Percentiles rank a stretch among this genome's conserved stretches.
phyloP scores from a whole-genome alignment of 2,329 filamentous ascomycete genomes.

The Monosporascus ibericus region DNA sequence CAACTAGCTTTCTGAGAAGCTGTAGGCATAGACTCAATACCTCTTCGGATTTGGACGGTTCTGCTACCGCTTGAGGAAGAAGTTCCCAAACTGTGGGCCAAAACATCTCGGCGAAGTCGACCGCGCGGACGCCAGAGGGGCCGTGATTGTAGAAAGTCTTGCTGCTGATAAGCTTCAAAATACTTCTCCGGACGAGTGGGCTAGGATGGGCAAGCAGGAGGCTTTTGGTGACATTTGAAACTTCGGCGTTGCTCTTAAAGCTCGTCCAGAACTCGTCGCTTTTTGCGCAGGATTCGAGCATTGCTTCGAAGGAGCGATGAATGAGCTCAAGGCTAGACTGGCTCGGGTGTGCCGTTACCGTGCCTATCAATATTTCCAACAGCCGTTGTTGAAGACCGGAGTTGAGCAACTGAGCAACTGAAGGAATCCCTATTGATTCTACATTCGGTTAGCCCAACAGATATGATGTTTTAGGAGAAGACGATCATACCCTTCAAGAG shows the following conservation, averaged over 20 bases:
- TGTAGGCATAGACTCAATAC: slow-evolving; percentile 24
- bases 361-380: slow-evolving; percentile 14
- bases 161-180: slow-evolving; percentile 26
- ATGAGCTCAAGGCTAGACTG: slow-evolving; percentile 25
- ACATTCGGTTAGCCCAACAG: slow-evolving; percentile 11
- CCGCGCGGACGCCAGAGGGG: slow-evolving; percentile 22
- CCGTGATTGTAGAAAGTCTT: slow-evolving; percentile 14
- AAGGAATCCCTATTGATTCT: slow-evolving; percentile 18
- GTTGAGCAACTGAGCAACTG: slow-evolving; percentile 16
- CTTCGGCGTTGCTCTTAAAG: slow-evolving; percentile 24
- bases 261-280: slow-evolving; percentile 33
- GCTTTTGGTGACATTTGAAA: slow-evolving; percentile 24
- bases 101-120: slow-evolving; percentile 38
- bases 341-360: slow-evolving; percentile 14
- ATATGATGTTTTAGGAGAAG: background rate
- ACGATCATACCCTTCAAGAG: slow-evolving; percentile 45
- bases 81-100: slow-evolving; percentile 38
- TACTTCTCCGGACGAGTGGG: slow-evolving; percentile 28
- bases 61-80: slow-evolving; percentile 27
- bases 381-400: slow-evolving; percentile 17
- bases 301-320: slow-evolving; percentile 29
- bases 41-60: slow-evolving; percentile 35
- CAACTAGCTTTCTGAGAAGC: slow-evolving; percentile 22
- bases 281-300: slow-evolving; percentile 34
- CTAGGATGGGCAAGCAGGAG: slow-evolving; percentile 33